Evolutionary conservation across 1,284 basidiomycete genomes (phyloP).

Genomic region (Ceratobasidium sp.): DNA sequence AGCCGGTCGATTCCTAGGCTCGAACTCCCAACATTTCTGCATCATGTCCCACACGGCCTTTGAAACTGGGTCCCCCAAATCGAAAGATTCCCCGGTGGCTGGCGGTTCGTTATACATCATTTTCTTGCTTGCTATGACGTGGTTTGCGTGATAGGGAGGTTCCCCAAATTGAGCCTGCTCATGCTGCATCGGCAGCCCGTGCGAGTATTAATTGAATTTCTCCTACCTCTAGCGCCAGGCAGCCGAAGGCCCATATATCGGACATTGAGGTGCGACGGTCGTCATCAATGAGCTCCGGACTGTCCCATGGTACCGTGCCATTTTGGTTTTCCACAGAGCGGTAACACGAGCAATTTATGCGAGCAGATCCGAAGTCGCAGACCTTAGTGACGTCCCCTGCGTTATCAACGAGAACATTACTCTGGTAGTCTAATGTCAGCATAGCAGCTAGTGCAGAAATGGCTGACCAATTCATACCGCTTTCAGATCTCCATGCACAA

Average conservation of each 20-base stretch:
- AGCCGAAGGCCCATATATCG: slow-evolving; percentile 37
- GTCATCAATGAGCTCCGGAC: neutral
- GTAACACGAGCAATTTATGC: slow-evolving; percentile 9
- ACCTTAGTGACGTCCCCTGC: neutral
- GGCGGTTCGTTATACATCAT: neutral
- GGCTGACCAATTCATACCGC: neutral
- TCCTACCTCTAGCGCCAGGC: slow-evolving; percentile 28
- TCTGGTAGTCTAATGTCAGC: neutral
- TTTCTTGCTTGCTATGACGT: neutral
- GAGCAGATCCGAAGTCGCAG: slow-evolving; percentile 38
- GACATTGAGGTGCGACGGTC: neutral
- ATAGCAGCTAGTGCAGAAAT: neutral
- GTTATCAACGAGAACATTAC: slow-evolving; percentile 15
- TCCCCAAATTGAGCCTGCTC: neutral
- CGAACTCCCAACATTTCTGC: slow-evolving; percentile 17
- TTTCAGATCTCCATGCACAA: too few species aligned
- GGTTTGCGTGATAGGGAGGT: neutral
- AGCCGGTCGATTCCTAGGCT: neutral
- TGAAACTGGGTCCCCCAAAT: neutral
- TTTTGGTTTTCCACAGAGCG: neutral
- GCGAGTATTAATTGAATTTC: neutral
- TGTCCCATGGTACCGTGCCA: slow-evolving; percentile 3
- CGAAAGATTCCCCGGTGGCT: neutral
- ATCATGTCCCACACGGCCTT: neutral
- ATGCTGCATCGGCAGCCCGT: neutral